phyloP scores from a whole-genome alignment of 116 monocot genomes.

The Posidonia oceanica region DNA sequence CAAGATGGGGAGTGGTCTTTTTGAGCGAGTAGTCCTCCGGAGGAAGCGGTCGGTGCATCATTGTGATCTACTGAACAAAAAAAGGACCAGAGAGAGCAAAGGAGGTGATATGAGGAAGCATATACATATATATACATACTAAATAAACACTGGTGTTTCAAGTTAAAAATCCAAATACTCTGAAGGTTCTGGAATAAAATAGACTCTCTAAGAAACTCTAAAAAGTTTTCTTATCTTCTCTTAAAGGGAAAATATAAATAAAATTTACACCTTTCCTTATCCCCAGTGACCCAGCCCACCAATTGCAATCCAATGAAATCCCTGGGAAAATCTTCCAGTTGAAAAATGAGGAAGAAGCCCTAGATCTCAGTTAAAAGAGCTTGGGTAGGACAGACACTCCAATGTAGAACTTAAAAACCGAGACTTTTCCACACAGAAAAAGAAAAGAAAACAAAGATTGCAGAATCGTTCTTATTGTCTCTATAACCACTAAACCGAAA shows the following conservation, averaged over 20 bases:
- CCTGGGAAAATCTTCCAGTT: background rate
- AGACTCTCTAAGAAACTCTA: background rate
- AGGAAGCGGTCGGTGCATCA: slow-evolving; percentile 21
- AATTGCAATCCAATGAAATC: background rate
- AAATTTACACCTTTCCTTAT: background rate
- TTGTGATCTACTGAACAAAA: slow-evolving; percentile 5
- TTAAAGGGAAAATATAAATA: background rate
- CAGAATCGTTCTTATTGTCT: too few species aligned
- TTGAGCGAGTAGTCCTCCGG: slow-evolving; percentile 34
- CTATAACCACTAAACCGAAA: background rate
- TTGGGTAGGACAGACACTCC: background rate
- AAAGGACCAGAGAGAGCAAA: background rate
- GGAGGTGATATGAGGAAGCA: background rate
- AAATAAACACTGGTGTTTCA: too few species aligned
- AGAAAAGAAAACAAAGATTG: background rate
- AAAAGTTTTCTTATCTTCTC: background rate
- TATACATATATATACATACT: background rate
- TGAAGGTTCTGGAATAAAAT: background rate
- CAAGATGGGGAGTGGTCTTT: slow-evolving; percentile 34
- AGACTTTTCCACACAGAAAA: background rate
- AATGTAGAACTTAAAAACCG: background rate
- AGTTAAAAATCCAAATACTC: too few species aligned
- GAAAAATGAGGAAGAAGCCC: background rate
- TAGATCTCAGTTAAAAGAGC: background rate
- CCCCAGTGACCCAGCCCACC: background rate